These are phyloP conservation scores for Talaromyces nanjingensis DNA, from an alignment of 495 filamentous ascomycete genomes.

Conservation along the genomic window DNA sequence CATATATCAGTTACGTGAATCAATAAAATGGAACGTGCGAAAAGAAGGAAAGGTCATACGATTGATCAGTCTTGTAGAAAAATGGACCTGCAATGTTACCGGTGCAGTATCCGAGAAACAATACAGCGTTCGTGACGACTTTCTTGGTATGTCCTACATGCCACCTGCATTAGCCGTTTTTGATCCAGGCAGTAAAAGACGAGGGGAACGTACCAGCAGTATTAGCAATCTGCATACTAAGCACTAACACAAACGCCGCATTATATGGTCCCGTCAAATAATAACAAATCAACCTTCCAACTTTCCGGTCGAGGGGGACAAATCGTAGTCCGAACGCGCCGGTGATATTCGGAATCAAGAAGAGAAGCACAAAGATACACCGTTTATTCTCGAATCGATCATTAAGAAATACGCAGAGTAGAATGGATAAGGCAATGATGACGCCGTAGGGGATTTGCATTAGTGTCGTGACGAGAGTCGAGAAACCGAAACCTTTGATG, in stretches of 20 bases:
- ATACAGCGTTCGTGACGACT: conserved; percentile 51
- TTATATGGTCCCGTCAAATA: conserved; percentile 54
- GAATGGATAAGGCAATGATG: conserved; percentile 50
- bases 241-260: conserved; percentile 51
- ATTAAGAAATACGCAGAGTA: conserved; percentile 51
- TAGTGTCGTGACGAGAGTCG: conserved; percentile 40
- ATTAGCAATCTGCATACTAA: conserved; percentile 52
- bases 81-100: conserved; percentile 53
- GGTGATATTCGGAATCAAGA: conserved; percentile 47
- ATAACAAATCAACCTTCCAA: conserved; percentile 50
- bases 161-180: background rate
- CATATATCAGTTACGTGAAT: background rate
- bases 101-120: conserved; percentile 47
- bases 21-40: background rate
- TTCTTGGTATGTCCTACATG: conserved; percentile 52
- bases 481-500: conserved; percentile 56
- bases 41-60: background rate
- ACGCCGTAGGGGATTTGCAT: conserved; percentile 53
- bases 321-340: conserved; percentile 51
- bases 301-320: conserved; percentile 34
- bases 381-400: conserved; percentile 50
- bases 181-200: too few species aligned
- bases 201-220: conserved; percentile 22
- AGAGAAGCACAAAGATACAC: conserved; percentile 47
- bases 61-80: conserved; percentile 51